phyloP scores from a whole-genome alignment of 2,329 filamentous ascomycete genomes.

The Tolypocladium guangdongense region DNA sequence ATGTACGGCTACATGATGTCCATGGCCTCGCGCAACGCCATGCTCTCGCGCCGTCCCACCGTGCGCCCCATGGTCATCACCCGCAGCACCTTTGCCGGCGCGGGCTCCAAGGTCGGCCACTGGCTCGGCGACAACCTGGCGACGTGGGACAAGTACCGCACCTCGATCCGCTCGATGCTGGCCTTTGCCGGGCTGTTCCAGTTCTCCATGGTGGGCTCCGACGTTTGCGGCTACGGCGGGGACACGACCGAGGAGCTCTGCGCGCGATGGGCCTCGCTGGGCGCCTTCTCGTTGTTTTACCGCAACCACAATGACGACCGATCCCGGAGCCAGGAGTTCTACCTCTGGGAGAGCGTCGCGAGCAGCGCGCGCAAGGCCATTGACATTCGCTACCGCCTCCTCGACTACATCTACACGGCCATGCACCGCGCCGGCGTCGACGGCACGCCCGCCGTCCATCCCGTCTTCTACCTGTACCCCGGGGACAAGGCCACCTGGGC shows the following conservation, averaged over 20 bases:
- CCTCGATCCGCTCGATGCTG: constrained; percentile 67
- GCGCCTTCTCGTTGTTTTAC: constrained; percentile 62
- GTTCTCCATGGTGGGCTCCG: constrained; percentile 57
- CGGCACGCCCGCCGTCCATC: constrained; percentile 56
- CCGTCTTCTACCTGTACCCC: constrained; percentile 63
- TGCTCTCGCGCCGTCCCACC: constrained; percentile 50
- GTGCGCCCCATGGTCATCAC: constrained; percentile 79
- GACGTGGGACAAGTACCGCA: constrained; percentile 62
- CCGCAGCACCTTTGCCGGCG: constrained; percentile 69
- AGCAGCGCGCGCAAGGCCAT: constrained; percentile 58
- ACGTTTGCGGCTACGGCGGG: constrained; percentile 66
- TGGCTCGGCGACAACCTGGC: constrained; percentile 73
- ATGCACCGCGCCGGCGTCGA: constrained; percentile 47
- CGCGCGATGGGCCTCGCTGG: constrained; percentile 57
- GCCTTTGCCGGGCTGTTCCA: constrained; percentile 60
- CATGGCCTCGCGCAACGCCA: constrained; percentile 64
- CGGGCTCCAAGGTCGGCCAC: constrained; percentile 66
- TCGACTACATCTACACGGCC: constrained; percentile 75
- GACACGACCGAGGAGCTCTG: constrained; percentile 54
- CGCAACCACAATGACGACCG: constrained; percentile 52
- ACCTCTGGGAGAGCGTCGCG: constrained; percentile 54
- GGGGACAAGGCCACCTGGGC: constrained; percentile 31
- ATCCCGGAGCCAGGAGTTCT: constrained; percentile 50
- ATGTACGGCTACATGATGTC: constrained; percentile 66
- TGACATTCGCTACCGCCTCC: constrained; percentile 60